Conservation (phyloP, 805 yeast species). For the Yarrowia bubula region DNA sequence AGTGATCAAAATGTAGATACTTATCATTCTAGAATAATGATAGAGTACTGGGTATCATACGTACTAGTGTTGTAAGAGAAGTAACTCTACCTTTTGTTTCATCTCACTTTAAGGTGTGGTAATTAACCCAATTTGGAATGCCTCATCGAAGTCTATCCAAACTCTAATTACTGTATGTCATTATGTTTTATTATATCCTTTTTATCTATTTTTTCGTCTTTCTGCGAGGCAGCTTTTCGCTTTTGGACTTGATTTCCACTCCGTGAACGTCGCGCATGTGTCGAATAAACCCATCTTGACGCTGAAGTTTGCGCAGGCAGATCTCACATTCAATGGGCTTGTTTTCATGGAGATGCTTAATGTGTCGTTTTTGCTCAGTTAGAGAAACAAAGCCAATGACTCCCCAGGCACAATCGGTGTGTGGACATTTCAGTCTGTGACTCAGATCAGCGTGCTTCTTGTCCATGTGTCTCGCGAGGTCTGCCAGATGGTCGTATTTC, state of each 20-base stretch:
- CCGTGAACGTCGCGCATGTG: slow-evolving; percentile 12
- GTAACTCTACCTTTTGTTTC: no score
- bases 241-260: neutral
- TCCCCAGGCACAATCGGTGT: neutral
- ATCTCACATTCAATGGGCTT: neutral
- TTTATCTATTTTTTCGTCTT: neutral
- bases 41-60: no score
- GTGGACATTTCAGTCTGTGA: slow-evolving; percentile 11
- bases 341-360: neutral
- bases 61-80: no score
- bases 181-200: neutral
- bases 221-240: neutral
- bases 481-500: neutral
- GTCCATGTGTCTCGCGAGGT: slow-evolving; percentile 7
- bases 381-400: neutral
- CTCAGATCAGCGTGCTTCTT: neutral
- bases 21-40: no score
- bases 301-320: neutral
- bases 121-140: no score
- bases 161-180: neutral
- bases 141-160: no score
- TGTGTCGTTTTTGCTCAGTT: slow-evolving; percentile 6
- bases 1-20: no score
- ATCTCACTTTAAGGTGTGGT: no score
- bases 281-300: slow-evolving; percentile 1